These are phyloP conservation scores for Acanthochlamys bracteata DNA, from an alignment of 106 monocot species.

Conservation along the genomic window DNA sequence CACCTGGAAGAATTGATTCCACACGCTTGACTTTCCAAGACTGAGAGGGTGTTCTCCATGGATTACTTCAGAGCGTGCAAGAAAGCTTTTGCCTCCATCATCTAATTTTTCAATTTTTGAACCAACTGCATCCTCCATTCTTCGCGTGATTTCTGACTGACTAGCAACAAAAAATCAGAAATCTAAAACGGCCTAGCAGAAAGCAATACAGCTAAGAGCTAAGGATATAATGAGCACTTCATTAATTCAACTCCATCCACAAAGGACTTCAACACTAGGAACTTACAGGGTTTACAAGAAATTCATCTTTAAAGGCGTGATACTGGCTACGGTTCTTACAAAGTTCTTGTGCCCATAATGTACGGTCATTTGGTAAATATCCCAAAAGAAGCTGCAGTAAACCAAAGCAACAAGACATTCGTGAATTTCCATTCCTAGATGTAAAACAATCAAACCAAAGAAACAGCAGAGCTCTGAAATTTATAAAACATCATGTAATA, in stretches of 20 bases:
- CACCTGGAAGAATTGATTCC: constrained; percentile 97
- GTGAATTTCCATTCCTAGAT: neutral
- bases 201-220: neutral
- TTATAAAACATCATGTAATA: neutral
- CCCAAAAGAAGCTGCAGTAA: constrained; percentile 62
- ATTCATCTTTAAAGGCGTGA: constrained; percentile 65
- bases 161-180: constrained; percentile 54
- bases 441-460: neutral
- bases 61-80: constrained; percentile 55
- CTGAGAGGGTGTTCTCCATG: constrained; percentile 90
- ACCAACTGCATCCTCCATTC: constrained; percentile 54
- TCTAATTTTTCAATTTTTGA: constrained; percentile 33
- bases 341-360: constrained; percentile 57
- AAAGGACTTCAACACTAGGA: neutral
- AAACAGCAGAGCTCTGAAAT: too few relatives aligned
- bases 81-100: constrained; percentile 35
- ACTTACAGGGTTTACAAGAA: constrained; percentile 82
- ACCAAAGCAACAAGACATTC: constrained; percentile 8
- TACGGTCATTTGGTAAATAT: constrained; percentile 65
- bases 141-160: constrained; percentile 92
- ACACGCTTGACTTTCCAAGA: constrained; percentile 74
- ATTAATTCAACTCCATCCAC: neutral
- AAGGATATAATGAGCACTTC: neutral
- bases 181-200: constrained; percentile 1
- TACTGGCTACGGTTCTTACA: constrained; percentile 68